These are phyloP conservation scores for Gyrodon lividus DNA, from an alignment of 768 basidiomycete species.

Conservation along the genomic window DNA sequence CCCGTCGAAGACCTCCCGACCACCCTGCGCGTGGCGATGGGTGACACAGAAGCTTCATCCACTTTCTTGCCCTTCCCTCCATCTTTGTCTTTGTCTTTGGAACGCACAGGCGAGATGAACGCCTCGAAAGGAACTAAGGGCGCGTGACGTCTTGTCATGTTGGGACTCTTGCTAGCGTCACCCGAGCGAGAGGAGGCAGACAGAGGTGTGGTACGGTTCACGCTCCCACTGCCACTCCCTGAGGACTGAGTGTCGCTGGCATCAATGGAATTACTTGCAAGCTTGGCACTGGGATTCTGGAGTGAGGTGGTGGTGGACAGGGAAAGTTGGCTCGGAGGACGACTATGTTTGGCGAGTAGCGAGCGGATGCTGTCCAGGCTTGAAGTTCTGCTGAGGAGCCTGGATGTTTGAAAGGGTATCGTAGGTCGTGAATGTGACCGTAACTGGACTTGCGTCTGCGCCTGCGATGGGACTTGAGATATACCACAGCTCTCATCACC, in stretches of 20 bases:
- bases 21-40: neutral
- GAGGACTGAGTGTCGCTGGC: neutral
- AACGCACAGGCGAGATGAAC: constrained; percentile 21
- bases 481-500: too few relatives aligned
- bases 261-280: neutral
- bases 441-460: too few relatives aligned
- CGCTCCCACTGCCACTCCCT: neutral
- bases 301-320: neutral
- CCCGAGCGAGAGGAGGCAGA: neutral
- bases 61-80: constrained; percentile 3
- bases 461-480: too few relatives aligned
- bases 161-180: neutral
- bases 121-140: constrained; percentile 15
- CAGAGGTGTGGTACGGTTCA: neutral
- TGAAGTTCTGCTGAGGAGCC: constrained; percentile 2
- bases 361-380: constrained; percentile 18
- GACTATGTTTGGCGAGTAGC: constrained; percentile 13
- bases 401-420: too few relatives aligned
- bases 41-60: neutral
- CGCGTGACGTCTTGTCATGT: neutral
- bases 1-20: neutral
- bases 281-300: neutral
- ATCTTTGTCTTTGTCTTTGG: neutral
- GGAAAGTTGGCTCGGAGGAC: neutral
- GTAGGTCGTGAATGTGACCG: too few relatives aligned